phyloP scores from a whole-genome alignment of 2,329 filamentous ascomycete species.

The Claviceps cyperi region DNA sequence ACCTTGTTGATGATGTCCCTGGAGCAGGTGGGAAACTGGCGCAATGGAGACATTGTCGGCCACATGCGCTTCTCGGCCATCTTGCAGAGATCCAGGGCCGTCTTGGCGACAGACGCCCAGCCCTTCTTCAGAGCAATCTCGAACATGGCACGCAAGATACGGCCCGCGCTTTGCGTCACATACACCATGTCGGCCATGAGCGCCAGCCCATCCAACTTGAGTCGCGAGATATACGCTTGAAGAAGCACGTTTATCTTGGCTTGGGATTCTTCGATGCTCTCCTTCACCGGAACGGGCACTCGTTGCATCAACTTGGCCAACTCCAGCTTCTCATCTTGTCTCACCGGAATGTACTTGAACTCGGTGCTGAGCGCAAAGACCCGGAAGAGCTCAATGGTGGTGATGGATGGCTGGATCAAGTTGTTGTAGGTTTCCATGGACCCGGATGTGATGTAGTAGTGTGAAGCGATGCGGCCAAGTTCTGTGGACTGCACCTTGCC shows the following conservation, averaged over 20 bases:
- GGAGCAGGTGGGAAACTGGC: conserved; percentile 75
- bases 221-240: conserved; percentile 88
- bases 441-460: conserved; percentile 94
- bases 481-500: conserved; percentile 84
- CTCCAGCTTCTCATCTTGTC: conserved; percentile 94
- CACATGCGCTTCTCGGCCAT: conserved; percentile 99
- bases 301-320: conserved; percentile 78
- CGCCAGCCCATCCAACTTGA: conserved; percentile 85
- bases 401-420: conserved; percentile 84
- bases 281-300: conserved; percentile 93
- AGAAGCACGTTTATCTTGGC: conserved; percentile 97
- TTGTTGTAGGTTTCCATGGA: conserved; percentile 97
- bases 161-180: conserved; percentile 91
- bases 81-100: conserved; percentile 87
- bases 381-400: conserved; percentile 89
- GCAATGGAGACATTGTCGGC: conserved; percentile 93
- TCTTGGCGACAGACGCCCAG: conserved; percentile 86
- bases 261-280: conserved; percentile 90
- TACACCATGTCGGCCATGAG: conserved; percentile 98
- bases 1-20: conserved; percentile 81
- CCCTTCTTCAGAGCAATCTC: conserved; percentile 97
- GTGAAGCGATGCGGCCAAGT: conserved; percentile 85
- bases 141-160: conserved; percentile 89
- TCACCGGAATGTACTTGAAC: conserved; percentile 97
- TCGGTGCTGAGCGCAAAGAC: conserved; percentile 93